Conservation (phyloP, 805 yeast genomes). For the Yamadazyma olivae region DNA sequence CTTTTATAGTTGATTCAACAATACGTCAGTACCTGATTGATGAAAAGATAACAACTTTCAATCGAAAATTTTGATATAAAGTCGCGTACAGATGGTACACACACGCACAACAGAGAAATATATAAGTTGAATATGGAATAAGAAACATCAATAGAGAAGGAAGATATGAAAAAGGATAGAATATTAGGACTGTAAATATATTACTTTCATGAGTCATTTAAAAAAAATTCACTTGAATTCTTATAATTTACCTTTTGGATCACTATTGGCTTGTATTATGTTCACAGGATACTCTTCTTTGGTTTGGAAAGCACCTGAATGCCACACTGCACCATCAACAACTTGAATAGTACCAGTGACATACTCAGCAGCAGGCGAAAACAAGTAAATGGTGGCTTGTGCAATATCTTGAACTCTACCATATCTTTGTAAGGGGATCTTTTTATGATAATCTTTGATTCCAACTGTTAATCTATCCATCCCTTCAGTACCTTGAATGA, state of each 20-base stretch:
- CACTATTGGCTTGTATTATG: conserved; percentile 11
- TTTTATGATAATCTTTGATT: conserved; percentile 26
- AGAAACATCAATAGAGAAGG: too few species aligned
- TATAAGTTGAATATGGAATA: too few species aligned
- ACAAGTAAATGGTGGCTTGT: conserved; percentile 75
- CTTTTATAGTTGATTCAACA: too few species aligned
- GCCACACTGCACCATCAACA: conserved; percentile 94
- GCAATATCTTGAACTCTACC: conserved; percentile 82
- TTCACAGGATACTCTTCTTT: conserved; percentile 30
- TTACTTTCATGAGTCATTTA: too few species aligned
- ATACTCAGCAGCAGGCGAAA: conserved; percentile 76
- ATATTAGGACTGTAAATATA: too few species aligned
- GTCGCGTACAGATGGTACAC: too few species aligned
- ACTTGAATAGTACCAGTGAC: conserved; percentile 76
- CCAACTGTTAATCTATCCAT: conserved; percentile 50
- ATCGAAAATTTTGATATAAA: too few species aligned
- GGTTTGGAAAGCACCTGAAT: conserved; percentile 42
- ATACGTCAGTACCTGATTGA: too few species aligned
- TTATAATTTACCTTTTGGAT: conserved; percentile 1
- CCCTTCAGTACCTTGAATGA: conserved; percentile 85
- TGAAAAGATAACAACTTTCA: too few species aligned
- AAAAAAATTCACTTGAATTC: neutral
- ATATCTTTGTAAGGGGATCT: conserved; percentile 62
- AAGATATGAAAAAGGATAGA: too few species aligned
- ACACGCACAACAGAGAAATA: too few species aligned